Base-by-base conservation (phyloP, 352 stramenopile genomes). In the Phytophthora parvispora region DNA sequence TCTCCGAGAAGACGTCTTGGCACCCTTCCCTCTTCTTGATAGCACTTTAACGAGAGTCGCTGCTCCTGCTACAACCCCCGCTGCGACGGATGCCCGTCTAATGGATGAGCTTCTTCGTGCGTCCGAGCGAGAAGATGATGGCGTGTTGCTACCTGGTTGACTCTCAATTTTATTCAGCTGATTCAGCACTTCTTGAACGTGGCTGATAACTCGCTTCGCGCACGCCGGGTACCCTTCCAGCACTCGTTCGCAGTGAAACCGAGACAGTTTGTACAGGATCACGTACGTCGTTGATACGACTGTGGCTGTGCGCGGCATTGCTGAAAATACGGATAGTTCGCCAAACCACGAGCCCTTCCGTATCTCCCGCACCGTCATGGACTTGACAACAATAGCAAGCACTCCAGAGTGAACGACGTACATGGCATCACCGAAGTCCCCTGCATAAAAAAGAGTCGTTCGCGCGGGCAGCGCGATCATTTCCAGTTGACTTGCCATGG, bases 381-480 rank as follows among this genome's bases (percentile, higher is more conserved):
- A 74, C 0, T 77, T 79, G 31, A 93, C 74, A 22, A 92, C 69
- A 6, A 93, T 78, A 6, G 84, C 77, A 0, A 93, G 63, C 0
- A 94, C 87, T 1, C 85, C 87, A 0, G 87, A 86, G 24, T 93
- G 75, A 6, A 93, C 72, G 47, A 94, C 87, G 51, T 90, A 93
- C 87, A 94, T 89, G 7, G 83, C 80, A 31, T 94, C 83, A 7
- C 84, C 87, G 6, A 64, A 52, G 8, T 93, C 87, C 3, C 87
- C 87, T 8, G 55, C 71, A 31, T 80, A 69, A 32, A 92, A 94
- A 1, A 94, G 62, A 0, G 74, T 80, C 10, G 66, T 86, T 27
- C 91, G 84, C 1, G 85, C 82, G 7, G 87, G 81, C 0, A 93
- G 28, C 2, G 87, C 81, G 1, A 89, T 75, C 13, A 84, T 75